These are phyloP conservation scores for Suhomyces atakaporum DNA, from an alignment of 1,139 yeast genomes.

Conservation along the genomic window DNA sequence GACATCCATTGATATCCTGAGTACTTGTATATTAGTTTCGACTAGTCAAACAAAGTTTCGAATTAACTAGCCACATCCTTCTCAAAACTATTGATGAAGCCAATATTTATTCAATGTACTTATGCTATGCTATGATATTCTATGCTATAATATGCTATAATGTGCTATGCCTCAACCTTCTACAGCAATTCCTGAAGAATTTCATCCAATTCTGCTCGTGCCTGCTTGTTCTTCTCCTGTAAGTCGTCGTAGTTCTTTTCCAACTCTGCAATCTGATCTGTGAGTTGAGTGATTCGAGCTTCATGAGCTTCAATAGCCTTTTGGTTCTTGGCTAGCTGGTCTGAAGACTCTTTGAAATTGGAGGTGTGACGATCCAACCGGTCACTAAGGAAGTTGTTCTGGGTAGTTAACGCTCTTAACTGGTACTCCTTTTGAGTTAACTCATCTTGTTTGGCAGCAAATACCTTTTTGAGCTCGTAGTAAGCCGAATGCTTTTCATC, in stretches of 20 bases:
- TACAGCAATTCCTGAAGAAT: constrained; percentile 17
- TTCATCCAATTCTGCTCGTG: constrained; percentile 17
- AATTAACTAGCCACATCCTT: too few species aligned
- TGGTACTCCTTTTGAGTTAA: constrained; percentile 20
- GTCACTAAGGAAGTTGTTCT: constrained; percentile 15
- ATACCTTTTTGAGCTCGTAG: constrained; percentile 17
- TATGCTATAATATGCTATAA: too few species aligned
- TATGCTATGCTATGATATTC: too few species aligned
- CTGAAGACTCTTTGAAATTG: constrained; percentile 7
- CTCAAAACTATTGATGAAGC: too few species aligned
- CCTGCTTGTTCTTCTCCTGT: constrained; percentile 8
- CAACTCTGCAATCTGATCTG: constrained; percentile 13
- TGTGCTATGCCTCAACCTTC: not conserved
- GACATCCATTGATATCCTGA: too few species aligned
- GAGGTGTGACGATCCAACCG: constrained; percentile 12
- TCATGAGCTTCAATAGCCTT: constrained; percentile 10
- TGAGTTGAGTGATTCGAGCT: constrained; percentile 7
- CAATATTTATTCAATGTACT: too few species aligned
- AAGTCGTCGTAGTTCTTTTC: constrained; percentile 18
- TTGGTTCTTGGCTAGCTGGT: constrained; percentile 12
- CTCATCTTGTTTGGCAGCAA: constrained; percentile 14
- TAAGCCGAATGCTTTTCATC: constrained; percentile 17
- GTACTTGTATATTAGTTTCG: too few species aligned
- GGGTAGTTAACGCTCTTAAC: constrained; percentile 16
- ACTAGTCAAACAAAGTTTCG: too few species aligned